A percentile compares a stretch with the other conserved stretches of the same genome.
These are phyloP conservation scores for Trifolium fragiferum DNA, from an alignment of 306 rosid genomes.

Conservation along the genomic window DNA sequence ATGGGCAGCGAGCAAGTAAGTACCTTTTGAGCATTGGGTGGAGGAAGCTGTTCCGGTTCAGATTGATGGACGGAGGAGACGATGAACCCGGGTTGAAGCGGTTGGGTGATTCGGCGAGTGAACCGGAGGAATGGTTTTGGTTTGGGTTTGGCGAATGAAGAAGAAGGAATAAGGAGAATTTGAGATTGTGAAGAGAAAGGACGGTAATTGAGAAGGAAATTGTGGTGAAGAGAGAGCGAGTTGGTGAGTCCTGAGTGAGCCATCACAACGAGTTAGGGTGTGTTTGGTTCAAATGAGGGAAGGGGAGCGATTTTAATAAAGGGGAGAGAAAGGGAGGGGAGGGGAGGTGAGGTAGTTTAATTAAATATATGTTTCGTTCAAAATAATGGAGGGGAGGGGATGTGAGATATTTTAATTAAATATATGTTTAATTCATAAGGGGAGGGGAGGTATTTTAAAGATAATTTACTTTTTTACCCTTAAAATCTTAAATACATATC, in stretches of 20 bases:
- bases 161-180: constrained; percentile 22
- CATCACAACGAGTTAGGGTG: constrained; percentile 57
- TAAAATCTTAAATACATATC: too few relatives aligned
- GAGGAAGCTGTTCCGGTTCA: constrained; percentile 47
- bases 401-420: too few relatives aligned
- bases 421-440: too few relatives aligned
- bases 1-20: neutral
- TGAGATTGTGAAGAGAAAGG: constrained; percentile 40
- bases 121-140: constrained; percentile 40
- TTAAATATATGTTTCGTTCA: too few relatives aligned
- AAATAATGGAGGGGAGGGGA: too few relatives aligned
- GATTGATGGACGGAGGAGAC: constrained; percentile 30
- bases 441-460: too few relatives aligned
- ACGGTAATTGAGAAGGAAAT: constrained; percentile 30
- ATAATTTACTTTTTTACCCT: too few relatives aligned
- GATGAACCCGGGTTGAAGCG: neutral
- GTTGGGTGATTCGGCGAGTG: constrained; percentile 19
- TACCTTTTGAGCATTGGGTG: constrained; percentile 39
- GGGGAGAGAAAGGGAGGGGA: too few relatives aligned
- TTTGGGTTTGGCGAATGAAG: constrained; percentile 30
- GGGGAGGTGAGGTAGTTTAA: too few relatives aligned
- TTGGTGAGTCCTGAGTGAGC: constrained; percentile 67
- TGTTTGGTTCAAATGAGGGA: too few relatives aligned
- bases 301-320: too few relatives aligned
- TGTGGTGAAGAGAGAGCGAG: constrained; percentile 67